Evolutionary conservation across 2,329 filamentous ascomycete species (phyloP).

Genomic region (Hymenoscyphus fructigenus): DNA sequence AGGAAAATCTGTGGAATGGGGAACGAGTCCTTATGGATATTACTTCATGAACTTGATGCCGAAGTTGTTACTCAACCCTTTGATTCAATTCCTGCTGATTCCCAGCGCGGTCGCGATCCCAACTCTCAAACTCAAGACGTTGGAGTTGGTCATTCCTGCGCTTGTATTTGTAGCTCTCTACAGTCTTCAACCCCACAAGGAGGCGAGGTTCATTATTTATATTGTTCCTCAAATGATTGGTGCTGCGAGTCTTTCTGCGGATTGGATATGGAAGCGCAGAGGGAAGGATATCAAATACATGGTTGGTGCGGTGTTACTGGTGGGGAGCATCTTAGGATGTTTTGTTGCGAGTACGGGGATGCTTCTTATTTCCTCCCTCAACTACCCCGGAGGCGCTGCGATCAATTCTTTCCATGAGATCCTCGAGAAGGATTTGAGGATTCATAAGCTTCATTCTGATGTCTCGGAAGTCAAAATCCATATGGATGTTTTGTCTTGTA

Average conservation of each 20-base stretch:
- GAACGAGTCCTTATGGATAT: conserved; percentile 78
- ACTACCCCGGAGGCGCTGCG: conserved; percentile 90
- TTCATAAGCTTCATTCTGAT: neutral
- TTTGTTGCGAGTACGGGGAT: conserved; percentile 63
- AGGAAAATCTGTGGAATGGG: conserved; percentile 84
- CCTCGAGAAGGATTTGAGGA: conserved; percentile 27
- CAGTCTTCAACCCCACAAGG: conserved; percentile 90
- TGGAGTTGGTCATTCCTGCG: conserved; percentile 61
- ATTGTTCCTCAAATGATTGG: conserved; percentile 77
- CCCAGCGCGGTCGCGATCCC: conserved; percentile 51
- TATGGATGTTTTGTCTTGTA: conserved; percentile 66
- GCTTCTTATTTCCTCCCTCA: conserved; percentile 78
- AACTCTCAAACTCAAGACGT: conserved; percentile 44
- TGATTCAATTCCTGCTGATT: conserved; percentile 55
- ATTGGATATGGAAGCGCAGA: conserved; percentile 66
- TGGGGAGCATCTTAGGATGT: conserved; percentile 58
- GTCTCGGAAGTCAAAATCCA: conserved; percentile 49
- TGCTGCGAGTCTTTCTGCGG: conserved; percentile 70
- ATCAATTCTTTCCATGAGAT: conserved; percentile 53
- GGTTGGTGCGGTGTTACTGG: conserved; percentile 53
- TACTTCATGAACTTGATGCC: conserved; percentile 84
- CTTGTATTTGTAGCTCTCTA: conserved; percentile 76
- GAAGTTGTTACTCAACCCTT: conserved; percentile 78
- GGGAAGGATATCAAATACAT: conserved; percentile 58
- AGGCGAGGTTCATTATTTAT: conserved; percentile 94